Base-by-base conservation (phyloP, 2,329 filamentous ascomycete genomes). In the Monilinia aucupariae region DNA sequence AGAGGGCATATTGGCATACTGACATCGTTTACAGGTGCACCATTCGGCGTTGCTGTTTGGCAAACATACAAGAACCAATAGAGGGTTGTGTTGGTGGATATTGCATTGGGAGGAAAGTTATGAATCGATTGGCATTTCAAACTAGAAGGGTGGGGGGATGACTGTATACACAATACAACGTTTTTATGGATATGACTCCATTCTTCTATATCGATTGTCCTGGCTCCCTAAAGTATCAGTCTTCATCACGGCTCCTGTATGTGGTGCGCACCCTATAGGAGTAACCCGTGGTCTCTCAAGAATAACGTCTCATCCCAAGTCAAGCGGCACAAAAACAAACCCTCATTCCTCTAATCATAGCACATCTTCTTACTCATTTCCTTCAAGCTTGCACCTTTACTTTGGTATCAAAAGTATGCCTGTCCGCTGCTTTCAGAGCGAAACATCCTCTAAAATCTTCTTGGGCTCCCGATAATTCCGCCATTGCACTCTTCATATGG, bases 21-120 rank as follows among this genome's bases (percentile, higher is more conserved):
- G 68, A 74, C 62, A 43, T 60, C 30, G 50, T 25, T 54, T 39
- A 13, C 63, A 74, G 75, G 79, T 71, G 73, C 80, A 63, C 86
- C 86, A 69, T 86, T 89, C 76, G 82, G 80, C 73, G 84, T 89
- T 74, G 79, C 82, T 17, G 69, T 76, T 64, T 77, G 75, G 75
- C 76, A 77, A 67, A 74, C 74, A 53, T 69, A 74, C 55, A 77
- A 77, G 71, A 75, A 76, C 71, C 68, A 73, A 64, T 69, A 69
- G 59, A 67, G 48, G 49, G 34, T 12, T 34, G 20, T 52, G n/a
- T 41, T 41, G 20, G 47, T 50, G 55, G 49, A 48, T 17, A 45
- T 55, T 45, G 30, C 39, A n/a, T n/a, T 34, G 62, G 41, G 52
- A 47, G 34, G 50, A 39, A 22, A 37, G 51, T 41, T 37, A 27